These are phyloP conservation scores for Aureobasidium sp. DNA, from an alignment of 2,329 filamentous ascomycete genomes.

Conservation along the genomic window DNA sequence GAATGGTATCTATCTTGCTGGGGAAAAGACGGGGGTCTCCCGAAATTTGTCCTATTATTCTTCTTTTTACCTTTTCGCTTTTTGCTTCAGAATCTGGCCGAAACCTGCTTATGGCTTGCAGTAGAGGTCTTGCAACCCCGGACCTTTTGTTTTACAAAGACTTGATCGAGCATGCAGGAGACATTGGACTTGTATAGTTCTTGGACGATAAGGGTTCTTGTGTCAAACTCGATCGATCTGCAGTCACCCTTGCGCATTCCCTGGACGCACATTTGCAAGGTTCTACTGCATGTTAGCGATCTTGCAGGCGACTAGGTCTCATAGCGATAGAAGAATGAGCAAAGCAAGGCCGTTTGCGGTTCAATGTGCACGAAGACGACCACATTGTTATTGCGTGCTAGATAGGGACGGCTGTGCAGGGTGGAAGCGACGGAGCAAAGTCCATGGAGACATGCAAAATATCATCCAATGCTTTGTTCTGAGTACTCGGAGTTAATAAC, in stretches of 20 bases:
- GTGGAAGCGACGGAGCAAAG: no score
- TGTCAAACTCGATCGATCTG: background rate
- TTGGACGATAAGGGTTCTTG: background rate
- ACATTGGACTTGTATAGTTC: background rate
- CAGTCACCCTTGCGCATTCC: background rate
- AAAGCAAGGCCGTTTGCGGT: no score
- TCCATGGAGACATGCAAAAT: no score
- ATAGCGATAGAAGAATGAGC: background rate
- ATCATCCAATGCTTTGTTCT: no score
- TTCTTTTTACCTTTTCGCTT: no score
- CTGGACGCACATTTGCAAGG: background rate
- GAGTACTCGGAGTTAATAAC: no score
- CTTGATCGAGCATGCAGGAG: background rate
- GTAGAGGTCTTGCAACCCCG: background rate
- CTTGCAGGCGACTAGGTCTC: no score
- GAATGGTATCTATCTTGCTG: background rate
- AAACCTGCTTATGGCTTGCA: no score
- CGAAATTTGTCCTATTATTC: background rate
- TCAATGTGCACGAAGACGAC: no score
- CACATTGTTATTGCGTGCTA: no score
- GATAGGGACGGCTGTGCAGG: no score
- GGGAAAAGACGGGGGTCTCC: background rate
- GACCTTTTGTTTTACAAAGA: background rate
- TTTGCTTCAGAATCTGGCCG: no score
- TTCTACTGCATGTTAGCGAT: background rate